Evolutionary conservation across 2,329 filamentous ascomycete genomes (phyloP), one percentile per base, ranked within the genome.

Genomic region (Paracamarosporium sp.): DNA sequence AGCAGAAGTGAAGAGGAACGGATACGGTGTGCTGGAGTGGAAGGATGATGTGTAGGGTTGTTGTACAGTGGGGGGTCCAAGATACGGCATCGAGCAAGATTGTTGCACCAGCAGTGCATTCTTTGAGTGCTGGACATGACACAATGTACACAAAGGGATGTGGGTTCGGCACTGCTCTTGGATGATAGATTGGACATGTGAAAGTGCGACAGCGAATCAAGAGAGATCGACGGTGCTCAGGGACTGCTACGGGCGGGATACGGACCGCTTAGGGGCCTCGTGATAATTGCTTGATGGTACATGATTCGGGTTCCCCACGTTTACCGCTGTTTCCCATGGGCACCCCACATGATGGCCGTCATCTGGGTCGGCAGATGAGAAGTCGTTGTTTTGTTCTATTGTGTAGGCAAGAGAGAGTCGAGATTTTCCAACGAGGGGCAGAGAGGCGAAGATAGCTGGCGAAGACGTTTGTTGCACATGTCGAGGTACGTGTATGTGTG

Each of bases 11-110:
- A 47, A 24, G 38, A 31, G 31, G 13, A 51, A 24, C 33, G 41
- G 43, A 24, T 41, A 51, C 15, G 56, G 55, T 55, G 51, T 55
- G n/a, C 35, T 59, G 30, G 35, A 15, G 4, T 59, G 52, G 56
- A 53, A 47, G 22, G 48, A 59, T 22, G 30, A 50, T 28, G 1
- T 55, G 11, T 53, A n/a, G n/a, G n/a, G n/a, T n/a, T n/a, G n/a
- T n/a, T n/a, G n/a, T n/a, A n/a, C n/a, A n/a, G n/a, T n/a, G n/a
- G n/a, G n/a, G n/a, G n/a, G n/a, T n/a, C n/a, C n/a, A n/a, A n/a
- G n/a, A 27, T 5, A 27, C 27, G 3, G 22, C 4, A n/a, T 15
- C 27, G 5, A 43, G 13, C 22, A 13, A 11, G 22, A 27, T 28
- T 15, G 1, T 43, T 43, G 40, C 22, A 43, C 9, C 12, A 41